Evolutionary conservation across 2,329 filamentous ascomycete species (phyloP), one percentile per base, ranked within the genome.

Genomic region (Blumeria graminis): DNA sequence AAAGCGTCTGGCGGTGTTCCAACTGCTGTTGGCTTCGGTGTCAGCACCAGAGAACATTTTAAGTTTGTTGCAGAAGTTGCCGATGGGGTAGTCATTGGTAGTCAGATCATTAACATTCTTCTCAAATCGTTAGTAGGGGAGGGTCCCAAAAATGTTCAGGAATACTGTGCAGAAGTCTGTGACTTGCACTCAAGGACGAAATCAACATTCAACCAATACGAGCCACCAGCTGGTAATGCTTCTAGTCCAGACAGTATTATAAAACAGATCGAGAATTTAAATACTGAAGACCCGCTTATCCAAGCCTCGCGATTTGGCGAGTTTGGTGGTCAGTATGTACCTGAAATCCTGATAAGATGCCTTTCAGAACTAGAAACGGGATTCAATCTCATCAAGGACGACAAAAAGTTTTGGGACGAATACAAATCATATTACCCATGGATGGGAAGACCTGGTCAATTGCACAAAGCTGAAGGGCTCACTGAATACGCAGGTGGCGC

Each of bases 291-390:
- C 16, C 32, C 6, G 10, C 13, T 34, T 34, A n/a, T 14, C 35
- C 13, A 34, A 6, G 86, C 89, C 11, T 80, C 87, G 60, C 82
- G 88, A 55, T 96, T 98, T 65, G 92, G 92, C 62, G 85, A 95
- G 67, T 98, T 94, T 61, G 92, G 92, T 64, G 92, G 92, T 14
- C 90, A 96, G 69, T 98, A 95, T 66, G 92, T 98, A 2, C 92
- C 92, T 1, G 92, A 98, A 70, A 92, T 88, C 18, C 76, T 98
- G 59, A 96, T 98, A 90, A 90, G 96, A 71, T 96, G 90, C 67
- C 73, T 98, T 58, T 82, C 82, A 0, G 80, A 98, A 70, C 77
- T 98, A 6, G 90, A 98, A 70, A 79, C 80, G 33, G 92, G 90
- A 36, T 98, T 98, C 74, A 82, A 92, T 64, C 73, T 83, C 63